Base-by-base conservation (phyloP, 2,329 filamentous ascomycete species). In the Corynespora cassiicola region DNA sequence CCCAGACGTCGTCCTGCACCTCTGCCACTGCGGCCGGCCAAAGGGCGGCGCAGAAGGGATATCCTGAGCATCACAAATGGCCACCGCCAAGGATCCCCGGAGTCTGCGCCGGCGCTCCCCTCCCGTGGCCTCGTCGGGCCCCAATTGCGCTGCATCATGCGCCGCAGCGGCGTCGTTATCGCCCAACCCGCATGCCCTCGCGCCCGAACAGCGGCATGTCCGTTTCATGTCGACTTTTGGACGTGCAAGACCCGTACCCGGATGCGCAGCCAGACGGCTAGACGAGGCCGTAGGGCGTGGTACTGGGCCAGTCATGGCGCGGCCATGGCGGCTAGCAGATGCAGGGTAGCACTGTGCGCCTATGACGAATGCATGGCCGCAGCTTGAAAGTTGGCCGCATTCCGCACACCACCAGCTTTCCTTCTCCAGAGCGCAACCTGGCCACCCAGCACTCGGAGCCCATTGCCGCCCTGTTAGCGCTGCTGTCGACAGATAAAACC, bases 321-420 rank as follows among this genome's bases (percentile, higher is more conserved):
- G 29, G 14, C 20, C 20, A 20, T 22, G 17, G 34, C 25, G 28
- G 25, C 23, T 8, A 27, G 29, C 17, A 11, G 23, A 39, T 31
- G 41, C 37, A 43, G 36, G 35, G 41, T 36, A 28, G 36, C 34
- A 24, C 21, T n/a, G 39, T 37, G 48, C 50, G 45, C 45, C 57
- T 42, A 63, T 63, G 59, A 63, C 59, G 57, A 53, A 58, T n/a
- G 45, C 42, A 39, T 23, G 44, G 43, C 39, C 31, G 35, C 34
- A 31, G 32, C 35, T 39, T 49, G 50, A 46, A 55, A 57, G 45
- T 52, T 56, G 57, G 57, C 52, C 30, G 48, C 50, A 45, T 44
- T 44, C 29, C 47, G 34, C 49, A 43, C 44, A 45, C 44, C 39
- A 36, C 39, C 49, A 39, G 41, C 25, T 28, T 21, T 38, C 36